Conservation (phyloP, 192 early-diverging fungal genomes). For the Coemansia sp. region DNA sequence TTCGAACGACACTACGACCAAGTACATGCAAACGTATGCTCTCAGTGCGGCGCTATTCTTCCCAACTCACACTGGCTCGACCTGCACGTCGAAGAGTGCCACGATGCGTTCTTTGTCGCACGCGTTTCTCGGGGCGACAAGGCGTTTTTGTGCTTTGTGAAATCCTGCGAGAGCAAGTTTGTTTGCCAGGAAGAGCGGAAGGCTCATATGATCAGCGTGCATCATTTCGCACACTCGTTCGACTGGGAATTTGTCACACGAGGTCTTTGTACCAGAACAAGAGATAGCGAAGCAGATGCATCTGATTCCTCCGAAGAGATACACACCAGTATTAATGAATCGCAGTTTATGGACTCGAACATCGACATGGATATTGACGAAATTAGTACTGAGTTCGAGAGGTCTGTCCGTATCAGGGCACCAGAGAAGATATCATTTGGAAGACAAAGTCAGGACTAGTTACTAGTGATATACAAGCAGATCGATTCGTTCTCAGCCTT, state of each 20-base stretch:
- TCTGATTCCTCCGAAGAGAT: neutral
- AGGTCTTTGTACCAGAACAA: conserved; percentile 11
- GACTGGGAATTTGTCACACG: conserved; percentile 30
- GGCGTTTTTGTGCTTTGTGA: conserved; percentile 32
- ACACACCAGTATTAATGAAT: neutral
- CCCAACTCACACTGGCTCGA: conserved; percentile 50
- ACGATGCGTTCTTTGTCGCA: conserved; percentile 41
- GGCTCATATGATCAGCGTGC: conserved; percentile 38
- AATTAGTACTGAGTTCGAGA: conserved; percentile 19
- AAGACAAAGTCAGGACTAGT: too few relatives aligned
- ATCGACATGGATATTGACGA: conserved; percentile 35
- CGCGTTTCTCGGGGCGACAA: conserved; percentile 27
- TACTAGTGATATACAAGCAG: too few relatives aligned
- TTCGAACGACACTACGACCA: conserved; percentile 48
- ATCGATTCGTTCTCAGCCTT: too few relatives aligned
- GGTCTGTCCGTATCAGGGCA: conserved; percentile 21
- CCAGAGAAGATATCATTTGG: conserved; percentile 41
- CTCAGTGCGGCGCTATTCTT: conserved; percentile 24
- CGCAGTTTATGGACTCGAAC: too few relatives aligned
- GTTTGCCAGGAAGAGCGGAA: conserved; percentile 19
- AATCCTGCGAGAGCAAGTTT: conserved; percentile 21
- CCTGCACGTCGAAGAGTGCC: conserved; percentile 43
- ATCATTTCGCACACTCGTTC: conserved; percentile 32
- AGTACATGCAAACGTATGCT: conserved; percentile 36
- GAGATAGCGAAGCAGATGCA: neutral